A percentile compares a stretch with the other conserved stretches of the same genome.
These are phyloP conservation scores for Coemansia sp. DNA, from an alignment of 192 early-diverging fungal species.

Conservation along the genomic window DNA sequence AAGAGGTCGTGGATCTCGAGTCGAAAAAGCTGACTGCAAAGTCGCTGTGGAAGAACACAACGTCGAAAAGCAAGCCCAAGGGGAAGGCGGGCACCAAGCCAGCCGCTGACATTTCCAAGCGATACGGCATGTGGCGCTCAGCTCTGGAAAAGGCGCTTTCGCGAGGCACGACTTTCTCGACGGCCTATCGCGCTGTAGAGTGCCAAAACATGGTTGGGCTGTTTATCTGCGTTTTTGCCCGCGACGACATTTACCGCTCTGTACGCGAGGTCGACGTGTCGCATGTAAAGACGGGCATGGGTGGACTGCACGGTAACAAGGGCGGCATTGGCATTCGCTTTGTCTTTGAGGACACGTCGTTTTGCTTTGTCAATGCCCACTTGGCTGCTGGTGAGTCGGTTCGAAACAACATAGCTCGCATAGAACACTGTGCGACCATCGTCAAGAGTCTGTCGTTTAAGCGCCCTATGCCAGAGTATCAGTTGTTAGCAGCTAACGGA, in stretches of 20 bases:
- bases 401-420: constrained; percentile 80
- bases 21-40: constrained; percentile 75
- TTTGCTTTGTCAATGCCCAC: constrained; percentile 89
- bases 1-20: constrained; percentile 95
- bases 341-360: constrained; percentile 76
- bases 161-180: constrained; percentile 45
- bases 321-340: constrained; percentile 86
- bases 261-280: constrained; percentile 65
- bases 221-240: constrained; percentile 85
- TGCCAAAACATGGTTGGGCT: constrained; percentile 88
- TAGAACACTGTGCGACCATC: constrained; percentile 55
- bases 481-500: background rate
- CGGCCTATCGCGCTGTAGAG: constrained; percentile 66
- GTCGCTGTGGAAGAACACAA: constrained; percentile 47
- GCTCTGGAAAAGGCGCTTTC: constrained; percentile 65
- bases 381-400: constrained; percentile 87
- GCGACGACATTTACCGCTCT: constrained; percentile 56
- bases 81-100: constrained; percentile 13
- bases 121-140: constrained; percentile 85
- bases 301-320: constrained; percentile 91
- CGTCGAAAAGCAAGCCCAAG: constrained; percentile 28
- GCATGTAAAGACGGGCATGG: constrained; percentile 89
- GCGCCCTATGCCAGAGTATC: constrained; percentile 18
- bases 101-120: constrained; percentile 53
- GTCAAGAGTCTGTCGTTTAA: constrained; percentile 53